Base-by-base conservation (phyloP, 495 filamentous ascomycete species). In the Xylaria scruposa region DNA sequence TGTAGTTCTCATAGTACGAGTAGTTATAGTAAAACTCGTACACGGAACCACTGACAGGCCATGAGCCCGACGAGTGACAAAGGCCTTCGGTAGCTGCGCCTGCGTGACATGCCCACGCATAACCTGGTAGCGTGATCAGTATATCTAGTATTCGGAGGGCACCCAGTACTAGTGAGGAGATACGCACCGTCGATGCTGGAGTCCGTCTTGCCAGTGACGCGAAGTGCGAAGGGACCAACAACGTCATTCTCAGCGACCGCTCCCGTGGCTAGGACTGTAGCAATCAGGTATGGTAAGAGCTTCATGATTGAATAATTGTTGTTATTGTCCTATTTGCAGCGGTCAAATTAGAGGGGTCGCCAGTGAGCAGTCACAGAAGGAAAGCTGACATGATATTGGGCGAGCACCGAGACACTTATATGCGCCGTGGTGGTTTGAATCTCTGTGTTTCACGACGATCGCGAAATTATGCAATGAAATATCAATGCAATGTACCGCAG, bases 151-250 rank as follows among this genome's bases (percentile, higher is more conserved):
- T 40, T 15, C 1, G 12, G 31, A 38, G 17, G 12, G 19, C 6
- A 21, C 40, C 24, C 1, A 42, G 38, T 42, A 42, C 38, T n/a
- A 3, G 8, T 21, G 2, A 33, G 33, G 58, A 33, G 31, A 29
- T 56, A 71, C 49, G 47, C 65, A 78, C 76, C 76, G 63, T 78
- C 54, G 21, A 78, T 72, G 15, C 63, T 65, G 1, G 73, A 26
- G 56, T 74, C 47, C 4, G 19, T 36, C 64, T 78, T 74, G 26
- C 73, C 70, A 2, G 72, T 78, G 44, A 78, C 67, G 53, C 67
- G 76, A 8, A 78, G 64, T 21, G 70, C 72, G 40, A 70, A 78
- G 44, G 76, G 76, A 0, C 76, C 76, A n/a, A 75, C 70, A 4
- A 73, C 26, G 38, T 78, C 70, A 26, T 38, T 60, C 47, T 73